Percentiles rank a stretch among this genome's conserved stretches.
phyloP scores from a whole-genome alignment of 2,329 filamentous ascomycete genomes.

The Diplodia corticola region DNA sequence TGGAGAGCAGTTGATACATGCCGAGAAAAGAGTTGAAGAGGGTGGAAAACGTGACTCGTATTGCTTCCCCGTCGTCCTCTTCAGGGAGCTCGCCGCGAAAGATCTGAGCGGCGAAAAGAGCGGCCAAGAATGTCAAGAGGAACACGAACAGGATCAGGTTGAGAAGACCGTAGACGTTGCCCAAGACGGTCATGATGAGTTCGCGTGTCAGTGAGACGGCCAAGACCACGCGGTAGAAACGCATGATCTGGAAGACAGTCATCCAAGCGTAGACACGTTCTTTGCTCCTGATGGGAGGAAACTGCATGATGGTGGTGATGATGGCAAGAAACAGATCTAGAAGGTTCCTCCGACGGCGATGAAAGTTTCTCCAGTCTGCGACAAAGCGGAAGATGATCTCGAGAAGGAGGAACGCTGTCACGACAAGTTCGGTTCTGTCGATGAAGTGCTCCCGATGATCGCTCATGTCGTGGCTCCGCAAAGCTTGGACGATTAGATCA shows the following conservation, averaged over 20 bases:
- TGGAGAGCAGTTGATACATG: conserved; percentile 96
- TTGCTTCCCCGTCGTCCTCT: conserved; percentile 62
- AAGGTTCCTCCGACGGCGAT: conserved; percentile 70
- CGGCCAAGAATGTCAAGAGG: conserved; percentile 87
- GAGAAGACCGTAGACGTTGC: conserved; percentile 86
- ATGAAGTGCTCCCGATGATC: conserved; percentile 64
- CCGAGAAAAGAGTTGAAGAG: conserved; percentile 96
- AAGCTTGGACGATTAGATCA: conserved; percentile 75
- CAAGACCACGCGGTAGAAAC: conserved; percentile 88
- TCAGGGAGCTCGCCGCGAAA: conserved; percentile 82
- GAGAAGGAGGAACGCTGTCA: conserved; percentile 74
- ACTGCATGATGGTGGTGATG: conserved; percentile 79
- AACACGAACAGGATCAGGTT: conserved; percentile 98
- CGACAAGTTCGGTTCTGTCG: conserved; percentile 66
- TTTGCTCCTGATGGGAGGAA: conserved; percentile 69
- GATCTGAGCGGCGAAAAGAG: conserved; percentile 90
- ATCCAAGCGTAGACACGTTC: conserved; percentile 80
- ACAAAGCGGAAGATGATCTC: conserved; percentile 81
- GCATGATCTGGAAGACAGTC: conserved; percentile 87
- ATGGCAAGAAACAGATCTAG: conserved; percentile 79
- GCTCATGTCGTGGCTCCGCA: conserved; percentile 76
- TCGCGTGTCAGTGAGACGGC: conserved; percentile 84
- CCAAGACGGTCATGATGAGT: conserved; percentile 81
- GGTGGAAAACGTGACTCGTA: conserved; percentile 76
- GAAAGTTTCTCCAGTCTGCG: conserved; percentile 79